A percentile compares a stretch with the other conserved stretches of the same genome.
Conservation (phyloP, 2,329 filamentous ascomycete genomes). For the Aspergillus sp. region DNA sequence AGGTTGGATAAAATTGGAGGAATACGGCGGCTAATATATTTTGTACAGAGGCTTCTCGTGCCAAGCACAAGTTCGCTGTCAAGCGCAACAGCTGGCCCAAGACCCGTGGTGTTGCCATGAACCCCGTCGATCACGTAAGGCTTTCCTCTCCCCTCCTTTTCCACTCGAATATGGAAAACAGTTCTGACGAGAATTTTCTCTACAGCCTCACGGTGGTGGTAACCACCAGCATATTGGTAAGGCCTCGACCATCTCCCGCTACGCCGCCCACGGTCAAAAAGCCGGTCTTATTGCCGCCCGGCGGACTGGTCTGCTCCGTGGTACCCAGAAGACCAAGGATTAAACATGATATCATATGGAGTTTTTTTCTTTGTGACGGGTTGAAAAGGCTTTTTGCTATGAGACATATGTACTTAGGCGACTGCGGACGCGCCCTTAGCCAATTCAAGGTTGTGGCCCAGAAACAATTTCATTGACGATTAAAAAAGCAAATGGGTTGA, state of each 20-base stretch:
- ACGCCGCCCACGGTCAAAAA: conserved; percentile 98
- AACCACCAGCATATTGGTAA: conserved; percentile 99
- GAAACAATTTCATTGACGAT: conserved; percentile 33
- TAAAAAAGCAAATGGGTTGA: conserved; percentile 24
- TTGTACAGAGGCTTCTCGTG: conserved; percentile 86
- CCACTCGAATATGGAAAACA: neutral
- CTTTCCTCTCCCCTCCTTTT: neutral
- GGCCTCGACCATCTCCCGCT: conserved; percentile 98
- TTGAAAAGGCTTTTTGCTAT: conserved; percentile 42
- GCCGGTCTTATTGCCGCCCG: conserved; percentile 99
- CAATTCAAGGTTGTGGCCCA: conserved; percentile 42
- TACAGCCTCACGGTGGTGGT: conserved; percentile 87
- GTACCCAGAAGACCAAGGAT: conserved; percentile 99
- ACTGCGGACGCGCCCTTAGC: conserved; percentile 41
- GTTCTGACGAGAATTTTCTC: conserved; percentile 22
- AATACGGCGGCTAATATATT: conserved; percentile 40
- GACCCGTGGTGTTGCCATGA: conserved; percentile 99
- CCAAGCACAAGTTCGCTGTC: conserved; percentile 99
- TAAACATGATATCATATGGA: conserved; percentile 63
- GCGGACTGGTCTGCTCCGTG: conserved; percentile 99
- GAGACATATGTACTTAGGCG: conserved; percentile 45
- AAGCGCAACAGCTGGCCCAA: conserved; percentile 99
- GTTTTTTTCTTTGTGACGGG: conserved; percentile 54
- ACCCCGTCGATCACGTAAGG: conserved; percentile 92
- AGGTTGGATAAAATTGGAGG: neutral